Evolutionary conservation across 495 filamentous ascomycete species (phyloP), one percentile per base, ranked within the genome.

Genomic region (Lophium mytilinum): DNA sequence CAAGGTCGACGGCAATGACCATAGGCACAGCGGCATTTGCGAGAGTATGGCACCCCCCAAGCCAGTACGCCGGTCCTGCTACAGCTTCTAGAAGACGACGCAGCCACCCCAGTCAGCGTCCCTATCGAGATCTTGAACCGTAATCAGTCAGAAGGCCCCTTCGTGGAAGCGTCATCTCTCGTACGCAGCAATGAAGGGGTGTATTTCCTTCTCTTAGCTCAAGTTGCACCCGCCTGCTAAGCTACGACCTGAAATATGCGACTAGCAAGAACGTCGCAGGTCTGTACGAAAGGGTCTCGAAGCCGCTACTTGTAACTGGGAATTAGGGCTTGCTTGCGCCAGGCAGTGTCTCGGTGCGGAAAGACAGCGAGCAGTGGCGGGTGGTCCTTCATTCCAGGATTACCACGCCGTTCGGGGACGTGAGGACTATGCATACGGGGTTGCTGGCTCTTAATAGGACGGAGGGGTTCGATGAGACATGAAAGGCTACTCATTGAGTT

Each of bases 111-210:
- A 3, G 15, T 24, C 12, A 53, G 60, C 18, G 9, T 15, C 1
- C 42, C 64, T 4, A 17, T 57, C 19, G 37, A 36, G 40, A 53
- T 67, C 30, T 49, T 67, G 18, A 53, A 67, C 37, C 54, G 62
- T 0, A 46, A 12, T 6, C 3, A 17, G 14, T 39, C 46, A 10
- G 64, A 67, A 36, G 64, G 64, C 1, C 64, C 64, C 12, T 43
- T 67, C 7, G 61, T 67, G 11, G 64, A 67, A 42, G 64, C 64
- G 14, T 62, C 64, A 9, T 15, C 21, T 34, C 47, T 66, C n/a
- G 52, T 53, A 7, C 36, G 50, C 34, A 41, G 15, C 14, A 53
- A 19, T 7, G 60, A 56, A 3, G 60, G 60, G 14, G 34, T 50
- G 8, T 64, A 64, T 30, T 53, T 57, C 18, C 57, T 66, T 9